Conservation (phyloP, 192 early-diverging fungal genomes). For the Dimargaris verticillata region DNA sequence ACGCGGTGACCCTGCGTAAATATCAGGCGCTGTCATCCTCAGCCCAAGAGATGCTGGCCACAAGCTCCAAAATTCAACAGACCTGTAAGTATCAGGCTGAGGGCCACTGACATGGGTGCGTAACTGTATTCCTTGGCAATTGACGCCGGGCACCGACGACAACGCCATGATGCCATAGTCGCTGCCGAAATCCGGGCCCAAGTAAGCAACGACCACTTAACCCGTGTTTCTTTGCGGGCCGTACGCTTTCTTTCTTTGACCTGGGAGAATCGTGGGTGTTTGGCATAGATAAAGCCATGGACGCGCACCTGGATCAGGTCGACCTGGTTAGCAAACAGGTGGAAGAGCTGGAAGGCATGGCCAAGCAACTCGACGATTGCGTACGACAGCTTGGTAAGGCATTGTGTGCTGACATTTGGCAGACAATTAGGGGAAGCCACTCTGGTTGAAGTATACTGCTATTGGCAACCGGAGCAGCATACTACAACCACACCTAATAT, state of each 20-base stretch:
- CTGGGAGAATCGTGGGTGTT: no score
- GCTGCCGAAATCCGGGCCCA: no score
- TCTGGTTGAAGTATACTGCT: not conserved
- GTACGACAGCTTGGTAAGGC: not conserved
- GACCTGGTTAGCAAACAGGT: not conserved
- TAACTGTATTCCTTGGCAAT: no score
- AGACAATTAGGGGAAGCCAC: not conserved
- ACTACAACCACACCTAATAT: not conserved
- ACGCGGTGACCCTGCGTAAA: not conserved
- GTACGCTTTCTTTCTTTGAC: no score
- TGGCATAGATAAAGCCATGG: not conserved
- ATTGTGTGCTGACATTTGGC: not conserved
- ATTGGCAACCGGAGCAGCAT: not conserved
- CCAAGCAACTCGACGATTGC: not conserved
- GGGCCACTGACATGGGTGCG: no score
- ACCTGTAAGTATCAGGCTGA: no score
- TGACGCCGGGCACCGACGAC: no score
- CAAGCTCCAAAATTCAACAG: not conserved
- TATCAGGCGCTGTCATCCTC: not conserved
- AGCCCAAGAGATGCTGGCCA: not conserved
- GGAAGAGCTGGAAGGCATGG: not conserved
- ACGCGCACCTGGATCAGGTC: not conserved
- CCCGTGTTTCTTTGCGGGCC: no score
- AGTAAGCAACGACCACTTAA: no score
- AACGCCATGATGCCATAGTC: no score